phyloP scores from a whole-genome alignment of 345 rosid genomes.

The Eucalyptus sideroxylon region DNA sequence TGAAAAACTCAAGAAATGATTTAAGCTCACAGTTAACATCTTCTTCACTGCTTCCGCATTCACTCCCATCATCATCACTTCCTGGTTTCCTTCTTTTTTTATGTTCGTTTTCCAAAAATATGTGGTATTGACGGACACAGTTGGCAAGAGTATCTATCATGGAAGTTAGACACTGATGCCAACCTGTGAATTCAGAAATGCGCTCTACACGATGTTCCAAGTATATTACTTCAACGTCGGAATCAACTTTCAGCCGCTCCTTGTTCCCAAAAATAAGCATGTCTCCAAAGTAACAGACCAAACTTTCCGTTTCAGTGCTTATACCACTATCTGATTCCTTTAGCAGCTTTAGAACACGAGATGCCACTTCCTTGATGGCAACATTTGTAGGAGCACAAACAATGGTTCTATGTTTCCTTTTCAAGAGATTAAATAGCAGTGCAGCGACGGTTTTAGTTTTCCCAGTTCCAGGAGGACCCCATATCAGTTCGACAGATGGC shows the following conservation, averaged over 20 bases:
- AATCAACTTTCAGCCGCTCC: slow-evolving; percentile 12
- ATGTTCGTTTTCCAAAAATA: too few species aligned
- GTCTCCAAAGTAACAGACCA: slow-evolving; percentile 3
- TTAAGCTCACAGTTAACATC: too few species aligned
- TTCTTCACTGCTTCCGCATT: too few species aligned
- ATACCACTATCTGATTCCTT: neutral
- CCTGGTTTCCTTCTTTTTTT: too few species aligned
- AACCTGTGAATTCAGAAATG: too few species aligned
- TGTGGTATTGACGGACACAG: neutral
- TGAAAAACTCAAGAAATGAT: too few species aligned
- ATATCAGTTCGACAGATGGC: slow-evolving; percentile 18
- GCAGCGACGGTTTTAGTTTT: slow-evolving; percentile 27
- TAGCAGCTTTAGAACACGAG: slow-evolving; percentile 25
- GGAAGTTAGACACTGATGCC: too few species aligned
- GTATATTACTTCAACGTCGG: neutral
- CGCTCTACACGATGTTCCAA: too few species aligned
- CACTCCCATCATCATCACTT: too few species aligned
- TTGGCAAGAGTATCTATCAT: too few species aligned
- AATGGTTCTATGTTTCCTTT: slow-evolving; percentile 17
- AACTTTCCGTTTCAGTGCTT: neutral
- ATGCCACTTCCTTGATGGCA: slow-evolving; percentile 31
- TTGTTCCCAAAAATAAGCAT: slow-evolving; percentile 30
- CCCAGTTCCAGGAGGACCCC: slow-evolving; percentile 60
- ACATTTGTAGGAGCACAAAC: slow-evolving; percentile 39
- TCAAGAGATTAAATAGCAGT: slow-evolving; percentile 13